phyloP scores from a whole-genome alignment of 2,329 filamentous ascomycete genomes.

The Albifimbria verrucaria region DNA sequence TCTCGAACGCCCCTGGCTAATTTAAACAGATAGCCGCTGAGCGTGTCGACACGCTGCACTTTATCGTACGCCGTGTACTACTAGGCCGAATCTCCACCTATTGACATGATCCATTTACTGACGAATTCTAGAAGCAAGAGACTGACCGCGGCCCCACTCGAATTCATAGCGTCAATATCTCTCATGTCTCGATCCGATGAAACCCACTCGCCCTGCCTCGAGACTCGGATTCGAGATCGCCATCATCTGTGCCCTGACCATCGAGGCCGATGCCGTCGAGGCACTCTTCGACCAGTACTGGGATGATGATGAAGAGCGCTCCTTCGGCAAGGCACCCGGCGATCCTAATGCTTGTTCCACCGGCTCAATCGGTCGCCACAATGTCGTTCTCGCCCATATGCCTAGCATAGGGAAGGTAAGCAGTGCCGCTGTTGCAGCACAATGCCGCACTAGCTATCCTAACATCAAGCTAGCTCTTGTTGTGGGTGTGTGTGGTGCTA shows the following conservation, averaged over 20 bases:
- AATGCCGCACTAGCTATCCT: slow-evolving; percentile 13
- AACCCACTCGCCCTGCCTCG: no score
- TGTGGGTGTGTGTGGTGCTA: slow-evolving; percentile 16
- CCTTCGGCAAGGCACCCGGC: slow-evolving; percentile 16
- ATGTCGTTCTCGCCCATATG: slow-evolving; percentile 26
- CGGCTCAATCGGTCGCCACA: slow-evolving; percentile 21
- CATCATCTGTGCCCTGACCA: slow-evolving; percentile 22
- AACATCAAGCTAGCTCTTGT: slow-evolving; percentile 13
- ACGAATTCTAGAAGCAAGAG: no score
- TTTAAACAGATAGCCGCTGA: no score
- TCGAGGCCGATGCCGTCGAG: slow-evolving; percentile 19
- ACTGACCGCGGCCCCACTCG: no score
- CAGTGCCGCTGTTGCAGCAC: slow-evolving; percentile 15
- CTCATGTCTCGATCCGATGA: no score
- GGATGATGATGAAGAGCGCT: slow-evolving; percentile 14
- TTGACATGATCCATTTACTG: no score
- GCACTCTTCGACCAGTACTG: slow-evolving; percentile 23
- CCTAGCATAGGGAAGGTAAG: slow-evolving; percentile 24
- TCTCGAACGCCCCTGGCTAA: no score
- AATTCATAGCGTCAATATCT: no score
- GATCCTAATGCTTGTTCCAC: slow-evolving; percentile 27
- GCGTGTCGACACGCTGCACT: no score
- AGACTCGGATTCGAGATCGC: slow-evolving; percentile 21
- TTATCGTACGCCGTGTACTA: no score
- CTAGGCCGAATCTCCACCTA: no score